Evolutionary conservation across 2,329 filamentous ascomycete species (phyloP).

Genomic region (Bipolaris cookei): DNA sequence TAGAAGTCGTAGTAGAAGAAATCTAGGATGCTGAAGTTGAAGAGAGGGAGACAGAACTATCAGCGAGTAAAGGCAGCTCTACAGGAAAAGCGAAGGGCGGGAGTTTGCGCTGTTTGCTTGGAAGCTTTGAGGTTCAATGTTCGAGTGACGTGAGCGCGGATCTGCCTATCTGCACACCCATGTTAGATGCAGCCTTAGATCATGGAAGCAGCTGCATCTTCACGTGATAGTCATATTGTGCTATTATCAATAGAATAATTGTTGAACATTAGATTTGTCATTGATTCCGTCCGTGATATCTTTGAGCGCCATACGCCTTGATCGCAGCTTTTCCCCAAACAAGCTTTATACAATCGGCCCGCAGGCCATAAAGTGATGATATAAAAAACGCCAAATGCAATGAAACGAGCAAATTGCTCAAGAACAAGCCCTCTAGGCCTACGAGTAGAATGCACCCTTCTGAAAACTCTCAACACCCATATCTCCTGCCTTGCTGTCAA

Average conservation of each 20-base stretch:
- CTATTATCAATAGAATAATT: background rate
- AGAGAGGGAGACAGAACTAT: background rate
- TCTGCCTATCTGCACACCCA: background rate
- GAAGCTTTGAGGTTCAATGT: slow-evolving; percentile 6
- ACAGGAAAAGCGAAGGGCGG: background rate
- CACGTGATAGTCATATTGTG: background rate
- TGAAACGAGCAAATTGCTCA: slow-evolving; percentile 15
- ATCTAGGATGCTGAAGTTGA: background rate
- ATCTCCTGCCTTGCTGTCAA: slow-evolving; percentile 67
- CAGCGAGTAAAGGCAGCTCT: background rate
- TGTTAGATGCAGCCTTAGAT: background rate
- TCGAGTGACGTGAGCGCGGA: slow-evolving; percentile 6
- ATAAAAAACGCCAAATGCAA: slow-evolving; percentile 17
- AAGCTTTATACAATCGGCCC: slow-evolving; percentile 19
- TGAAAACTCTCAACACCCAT: slow-evolving; percentile 73
- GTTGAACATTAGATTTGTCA: background rate
- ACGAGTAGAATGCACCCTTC: slow-evolving; percentile 72
- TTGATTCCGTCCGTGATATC: slow-evolving; percentile 18
- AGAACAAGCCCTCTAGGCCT: slow-evolving; percentile 28
- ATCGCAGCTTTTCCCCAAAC: slow-evolving; percentile 33
- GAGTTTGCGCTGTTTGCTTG: background rate
- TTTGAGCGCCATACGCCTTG: slow-evolving; percentile 19
- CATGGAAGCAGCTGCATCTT: background rate
- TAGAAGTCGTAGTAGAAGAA: background rate
- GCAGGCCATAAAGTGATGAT: slow-evolving; percentile 2